Percentiles rank a stretch among this genome's conserved stretches.
Conservation (phyloP, 2,329 filamentous ascomycete genomes). For the Aspergillus costaricaensis region DNA sequence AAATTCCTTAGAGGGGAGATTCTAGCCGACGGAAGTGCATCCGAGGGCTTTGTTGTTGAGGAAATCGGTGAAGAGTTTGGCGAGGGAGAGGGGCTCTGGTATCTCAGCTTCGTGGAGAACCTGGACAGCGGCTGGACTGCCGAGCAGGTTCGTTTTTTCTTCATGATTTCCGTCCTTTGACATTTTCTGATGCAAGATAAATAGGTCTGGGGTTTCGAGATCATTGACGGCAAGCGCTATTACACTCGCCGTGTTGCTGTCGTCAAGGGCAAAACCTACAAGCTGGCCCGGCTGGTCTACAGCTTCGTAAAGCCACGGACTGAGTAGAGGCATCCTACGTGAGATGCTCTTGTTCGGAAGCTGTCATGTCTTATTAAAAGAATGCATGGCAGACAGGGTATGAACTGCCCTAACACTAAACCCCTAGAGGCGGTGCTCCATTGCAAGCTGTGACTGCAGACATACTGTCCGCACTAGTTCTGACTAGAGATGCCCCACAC, state of each 20-base stretch:
- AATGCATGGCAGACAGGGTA: background rate
- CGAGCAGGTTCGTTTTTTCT: constrained; percentile 47
- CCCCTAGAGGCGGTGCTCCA: background rate
- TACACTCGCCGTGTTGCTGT: constrained; percentile 48
- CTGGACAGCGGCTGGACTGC: constrained; percentile 55
- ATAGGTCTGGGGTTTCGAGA: constrained; percentile 51
- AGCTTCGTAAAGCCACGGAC: constrained; percentile 27
- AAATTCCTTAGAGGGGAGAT: constrained; percentile 45
- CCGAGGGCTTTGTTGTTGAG: constrained; percentile 62
- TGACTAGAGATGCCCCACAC: background rate
- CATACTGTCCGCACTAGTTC: background rate
- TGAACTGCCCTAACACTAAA: background rate
- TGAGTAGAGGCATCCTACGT: background rate
- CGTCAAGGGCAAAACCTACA: constrained; percentile 38
- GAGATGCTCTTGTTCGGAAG: background rate
- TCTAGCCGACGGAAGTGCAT: constrained; percentile 57
- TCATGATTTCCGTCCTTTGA: background rate
- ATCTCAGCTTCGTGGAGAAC: constrained; percentile 56
- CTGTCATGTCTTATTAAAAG: too few species aligned
- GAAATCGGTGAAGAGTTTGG: constrained; percentile 46
- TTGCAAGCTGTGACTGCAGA: too few species aligned
- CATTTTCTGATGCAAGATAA: background rate
- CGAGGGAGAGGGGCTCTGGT: constrained; percentile 45
- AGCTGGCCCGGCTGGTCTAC: constrained; percentile 46
- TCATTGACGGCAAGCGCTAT: constrained; percentile 42